A percentile compares a stretch with the other conserved stretches of the same genome.
Conservation (phyloP, 2,329 filamentous ascomycete species). For the Penicillium sclerotigenum region DNA sequence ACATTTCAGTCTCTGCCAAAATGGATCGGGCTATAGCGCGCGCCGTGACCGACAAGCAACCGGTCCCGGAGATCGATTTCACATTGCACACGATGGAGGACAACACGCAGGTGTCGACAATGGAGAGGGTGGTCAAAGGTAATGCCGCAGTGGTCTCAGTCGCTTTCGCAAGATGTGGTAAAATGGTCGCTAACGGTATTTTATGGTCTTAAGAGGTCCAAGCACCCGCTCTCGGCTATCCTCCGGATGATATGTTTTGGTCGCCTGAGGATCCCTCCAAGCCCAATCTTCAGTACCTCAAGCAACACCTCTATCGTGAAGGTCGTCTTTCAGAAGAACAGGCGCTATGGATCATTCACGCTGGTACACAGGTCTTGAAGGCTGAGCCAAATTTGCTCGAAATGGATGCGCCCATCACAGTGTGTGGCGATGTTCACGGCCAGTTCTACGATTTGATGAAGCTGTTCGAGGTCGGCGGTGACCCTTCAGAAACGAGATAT, state of each 20-base stretch:
- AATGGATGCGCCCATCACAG: conserved; percentile 99
- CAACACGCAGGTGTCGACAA: conserved; percentile 87
- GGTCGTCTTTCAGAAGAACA: conserved; percentile 96
- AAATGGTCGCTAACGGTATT: conserved; percentile 16
- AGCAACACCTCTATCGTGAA: conserved; percentile 98
- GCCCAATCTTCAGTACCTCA: conserved; percentile 89
- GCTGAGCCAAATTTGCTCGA: conserved; percentile 93
- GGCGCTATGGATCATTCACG: conserved; percentile 89
- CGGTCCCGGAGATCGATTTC: conserved; percentile 96
- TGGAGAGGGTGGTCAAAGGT: conserved; percentile 99
- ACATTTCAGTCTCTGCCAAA: conserved; percentile 17
- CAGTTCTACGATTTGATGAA: conserved; percentile 99
- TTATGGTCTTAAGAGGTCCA: conserved; percentile 75
- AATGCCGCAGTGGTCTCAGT: conserved; percentile 26
- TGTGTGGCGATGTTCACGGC: conserved; percentile 96
- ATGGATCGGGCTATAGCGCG: conserved; percentile 63
- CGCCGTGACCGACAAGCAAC: conserved; percentile 92
- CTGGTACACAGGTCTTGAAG: conserved; percentile 81
- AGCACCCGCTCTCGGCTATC: conserved; percentile 89
- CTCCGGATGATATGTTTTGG: conserved; percentile 92
- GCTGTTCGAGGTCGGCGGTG: conserved; percentile 95
- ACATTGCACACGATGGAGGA: conserved; percentile 98
- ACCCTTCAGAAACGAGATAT: conserved; percentile 93
- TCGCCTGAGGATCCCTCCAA: conserved; percentile 80
- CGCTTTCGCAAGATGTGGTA: conserved; percentile 2